Evolutionary conservation across 2,329 filamentous ascomycete species (phyloP), one percentile per base, ranked within the genome.

Genomic region (Ophiostoma piceae): DNA sequence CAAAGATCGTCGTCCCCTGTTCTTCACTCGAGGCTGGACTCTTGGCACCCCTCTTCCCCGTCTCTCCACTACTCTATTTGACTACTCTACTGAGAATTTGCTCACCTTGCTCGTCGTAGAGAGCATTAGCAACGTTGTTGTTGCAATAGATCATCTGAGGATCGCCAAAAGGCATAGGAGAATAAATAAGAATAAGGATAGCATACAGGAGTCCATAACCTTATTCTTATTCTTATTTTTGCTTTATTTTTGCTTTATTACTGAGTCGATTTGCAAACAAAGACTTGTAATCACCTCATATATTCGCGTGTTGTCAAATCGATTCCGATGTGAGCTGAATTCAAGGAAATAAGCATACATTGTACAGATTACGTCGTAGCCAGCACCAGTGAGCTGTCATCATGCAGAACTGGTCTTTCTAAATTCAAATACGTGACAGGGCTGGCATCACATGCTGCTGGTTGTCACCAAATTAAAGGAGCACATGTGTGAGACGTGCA

Each of bases 81-180:
- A 35, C 35, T 35, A 35, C 35, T 35, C 35, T 35, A 29, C 26
- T 29, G 26, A 29, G 26, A 1, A 35, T 35, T 57, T 57, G 43
- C 43, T 47, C 43, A 47, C 16, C 43, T 47, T 1, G 19, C 16
- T 19, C 19, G 16, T 47, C 16, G 43, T 47, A 41, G 39, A 47
- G 51, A 57, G 51, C 51, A 57, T 60, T 60, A 60, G 54, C 54
- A 60, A 32, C 54, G 54, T 32, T 60, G 54, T 60, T 60, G 57
- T 60, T 57, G 51, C 51, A 60, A 60, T 12, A 29, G 57, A 60
- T 29, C 57, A 29, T 57, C 51, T 57, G n/a, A 57, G 22, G 57
- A 60, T 60, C 57, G 26, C 22, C 57, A 60, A 14, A 29, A 57
- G 9, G 26, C 51, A 57, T 57, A 57, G 51, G 51, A 26, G 51